These are phyloP conservation scores for Mycosarcoma mackinlayi DNA, from an alignment of 1,284 basidiomycete species.

Conservation along the genomic window DNA sequence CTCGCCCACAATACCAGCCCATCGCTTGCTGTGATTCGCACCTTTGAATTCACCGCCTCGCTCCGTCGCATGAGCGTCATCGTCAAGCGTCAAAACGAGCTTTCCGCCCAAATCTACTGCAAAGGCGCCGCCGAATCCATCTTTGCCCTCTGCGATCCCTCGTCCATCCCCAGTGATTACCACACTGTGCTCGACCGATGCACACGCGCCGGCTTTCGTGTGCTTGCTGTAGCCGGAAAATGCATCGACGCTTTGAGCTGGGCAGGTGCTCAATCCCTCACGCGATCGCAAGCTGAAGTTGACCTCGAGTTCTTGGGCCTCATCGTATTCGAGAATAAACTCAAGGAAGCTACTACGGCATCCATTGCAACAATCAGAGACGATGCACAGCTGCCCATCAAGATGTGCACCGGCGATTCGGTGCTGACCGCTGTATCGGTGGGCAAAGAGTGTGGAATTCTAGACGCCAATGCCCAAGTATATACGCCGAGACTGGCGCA, in stretches of 20 bases:
- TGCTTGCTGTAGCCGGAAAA: conserved; percentile 48
- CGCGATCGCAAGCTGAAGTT: conserved; percentile 26
- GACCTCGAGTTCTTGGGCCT: conserved; percentile 42
- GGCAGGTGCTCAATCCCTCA: conserved; percentile 13
- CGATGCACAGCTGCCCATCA: conserved; percentile 43
- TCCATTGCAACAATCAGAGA: conserved; percentile 36
- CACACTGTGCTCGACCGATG: conserved; percentile 22
- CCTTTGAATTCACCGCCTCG: conserved; percentile 37
- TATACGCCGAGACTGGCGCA: conserved; percentile 28
- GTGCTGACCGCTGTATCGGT: conserved; percentile 50
- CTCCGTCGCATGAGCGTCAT: conserved; percentile 52
- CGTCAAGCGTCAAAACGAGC: conserved; percentile 15
- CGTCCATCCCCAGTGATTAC: conserved; percentile 38
- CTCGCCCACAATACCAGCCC: not conserved
- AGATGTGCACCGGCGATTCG: conserved; percentile 58
- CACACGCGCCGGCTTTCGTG: conserved; percentile 41
- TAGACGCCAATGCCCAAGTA: conserved; percentile 20
- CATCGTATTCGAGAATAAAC: conserved; percentile 48
- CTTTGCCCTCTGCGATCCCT: conserved; percentile 9
- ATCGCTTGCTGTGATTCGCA: conserved; percentile 25
- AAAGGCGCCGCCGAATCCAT: conserved; percentile 51
- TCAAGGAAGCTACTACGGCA: conserved; percentile 26
- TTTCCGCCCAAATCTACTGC: conserved; percentile 19
- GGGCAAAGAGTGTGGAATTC: conserved; percentile 44
- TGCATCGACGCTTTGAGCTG: conserved; percentile 16